Base-by-base conservation (phyloP, 2,329 filamentous ascomycete genomes). In the Calonectria henricotiae region DNA sequence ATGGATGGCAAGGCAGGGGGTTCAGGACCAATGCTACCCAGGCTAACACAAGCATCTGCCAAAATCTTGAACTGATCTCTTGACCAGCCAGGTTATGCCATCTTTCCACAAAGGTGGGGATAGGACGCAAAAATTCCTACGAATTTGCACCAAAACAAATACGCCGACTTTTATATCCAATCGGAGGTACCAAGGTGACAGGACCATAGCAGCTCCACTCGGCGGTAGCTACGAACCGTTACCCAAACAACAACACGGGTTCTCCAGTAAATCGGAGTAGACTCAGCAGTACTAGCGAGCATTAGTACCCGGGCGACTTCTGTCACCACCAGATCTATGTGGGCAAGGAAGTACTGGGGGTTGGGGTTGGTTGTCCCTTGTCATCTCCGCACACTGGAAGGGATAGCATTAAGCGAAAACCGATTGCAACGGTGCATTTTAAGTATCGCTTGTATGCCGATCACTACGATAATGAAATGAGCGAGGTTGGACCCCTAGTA, bases 401-500 rank as follows among this genome's bases (percentile, higher is more conserved):
- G 17, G 7, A 44, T 23, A 46, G 4, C 4, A 46, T 9, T 13
- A 39, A 58, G 51, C 32, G 35, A 35, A 15, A 23, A 23, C 13
- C 35, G 35, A 39, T 37, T 37, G 17, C n/a, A 12, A 9, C 6
- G 35, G 35, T 15, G 20, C 12, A 58, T 37, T 58, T 58, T 58
- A 20, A 58, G 32, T 58, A 37, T 58, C 51, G 51, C 5, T 23
- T 58, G 37, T 3, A 23, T 23, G 51, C 51, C 51, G 51, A 58
- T 58, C 51, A 58, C 51, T 58, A n/a, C 51, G 32, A 58, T 20
- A 58, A 58, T 58, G 35, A 58, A 58, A 58, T 58, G 37, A 58
- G 51, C 51, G 51, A 58, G 51, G 51, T 13, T 17, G 32, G 51
- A 12, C 11, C 32, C 51, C 51, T 13, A 8, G n/a, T 11, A 37